Conservation (phyloP, 208 protist species). For the Crithidia acanthocephali region DNA sequence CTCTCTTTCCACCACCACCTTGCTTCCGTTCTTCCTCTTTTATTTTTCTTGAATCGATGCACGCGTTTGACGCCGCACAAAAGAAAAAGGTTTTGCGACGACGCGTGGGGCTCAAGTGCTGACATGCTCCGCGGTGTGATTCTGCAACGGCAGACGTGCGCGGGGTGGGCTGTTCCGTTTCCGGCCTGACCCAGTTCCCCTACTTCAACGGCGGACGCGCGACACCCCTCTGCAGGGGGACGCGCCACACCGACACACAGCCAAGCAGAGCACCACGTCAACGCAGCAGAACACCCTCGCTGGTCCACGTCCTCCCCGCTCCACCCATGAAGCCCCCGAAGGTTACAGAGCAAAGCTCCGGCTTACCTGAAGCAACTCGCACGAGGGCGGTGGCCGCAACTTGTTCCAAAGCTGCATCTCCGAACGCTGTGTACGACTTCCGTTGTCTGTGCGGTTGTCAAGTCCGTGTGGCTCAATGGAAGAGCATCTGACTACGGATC, state of each 20-base stretch:
- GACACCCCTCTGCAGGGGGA: conserved; percentile 60
- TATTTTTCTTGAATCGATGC: too few species aligned
- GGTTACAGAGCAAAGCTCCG: conserved; percentile 86
- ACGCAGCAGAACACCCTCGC: conserved; percentile 77
- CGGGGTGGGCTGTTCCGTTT: conserved; percentile 85
- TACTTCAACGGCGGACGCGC: conserved; percentile 63
- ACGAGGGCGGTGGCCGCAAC: background rate
- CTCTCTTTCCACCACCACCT: too few species aligned
- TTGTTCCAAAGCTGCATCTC: too few species aligned
- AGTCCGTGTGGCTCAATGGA: conserved; percentile 90
- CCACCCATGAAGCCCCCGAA: conserved; percentile 53
- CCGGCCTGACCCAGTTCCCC: conserved; percentile 85
- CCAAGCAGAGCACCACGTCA: conserved; percentile 91
- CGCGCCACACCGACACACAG: conserved; percentile 65
- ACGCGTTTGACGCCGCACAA: too few species aligned
- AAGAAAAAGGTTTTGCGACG: conserved; percentile 57
- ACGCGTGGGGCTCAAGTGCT: conserved; percentile 62
- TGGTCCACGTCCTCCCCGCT: conserved; percentile 68
- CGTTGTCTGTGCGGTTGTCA: background rate
- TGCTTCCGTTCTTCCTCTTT: too few species aligned
- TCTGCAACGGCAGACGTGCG: conserved; percentile 89
- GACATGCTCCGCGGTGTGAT: conserved; percentile 85
- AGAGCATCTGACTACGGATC: conserved; percentile 92
- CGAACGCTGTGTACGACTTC: too few species aligned
- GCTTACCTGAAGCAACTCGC: conserved; percentile 24